Evolutionary conservation across 208 protist species (phyloP), one percentile per base, ranked within the genome.

Genomic region (Acanthamoeba healyi): DNA sequence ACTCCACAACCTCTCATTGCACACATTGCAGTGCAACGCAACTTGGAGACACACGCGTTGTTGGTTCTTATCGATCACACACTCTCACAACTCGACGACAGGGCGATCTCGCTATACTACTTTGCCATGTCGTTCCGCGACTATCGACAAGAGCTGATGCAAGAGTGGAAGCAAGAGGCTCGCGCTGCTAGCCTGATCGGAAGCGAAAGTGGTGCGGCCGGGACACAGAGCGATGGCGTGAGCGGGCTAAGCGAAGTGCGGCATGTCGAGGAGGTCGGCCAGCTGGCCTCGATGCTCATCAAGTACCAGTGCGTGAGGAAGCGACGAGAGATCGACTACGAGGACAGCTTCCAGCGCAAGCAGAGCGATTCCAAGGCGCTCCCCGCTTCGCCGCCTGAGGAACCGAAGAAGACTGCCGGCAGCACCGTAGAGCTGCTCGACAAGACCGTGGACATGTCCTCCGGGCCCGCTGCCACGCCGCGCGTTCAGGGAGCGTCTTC

Each of bases 291-390:
- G 38, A n/a, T 79, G 22, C 70, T 79, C 32, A 44, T 79, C 70
- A 79, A 79, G 70, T 79, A 79, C 40, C 70, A 79, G 24, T 79
- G 70, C 40, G 70, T 79, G 32, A 32, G 70, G 19, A 79, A 79
- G 36, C 70, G 70, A 6, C 70, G 70, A 12, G 70, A 79, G 70
- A 79, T 46, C 10, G 70, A 79, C 24, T 44, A 49, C 1, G 70
- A 40, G 15, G 32, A 44, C 38, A 79, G 19, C 40, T 79, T 79
- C 70, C n/a, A 46, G 70, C 70, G 70, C n/a, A 29, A 36, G 61
- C 4, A 29, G n/a, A n/a, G n/a, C n/a, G n/a, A n/a, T n/a, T n/a
- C n/a, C 61, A 67, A 67, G 61, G 12, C 61, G 1, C 10, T 12
- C 61, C 54, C 22, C 19, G 5, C 54, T 2, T 15, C 54, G 2